Base-by-base conservation (phyloP, 441 rosid genomes). In the Adansonia rubrostipa region DNA sequence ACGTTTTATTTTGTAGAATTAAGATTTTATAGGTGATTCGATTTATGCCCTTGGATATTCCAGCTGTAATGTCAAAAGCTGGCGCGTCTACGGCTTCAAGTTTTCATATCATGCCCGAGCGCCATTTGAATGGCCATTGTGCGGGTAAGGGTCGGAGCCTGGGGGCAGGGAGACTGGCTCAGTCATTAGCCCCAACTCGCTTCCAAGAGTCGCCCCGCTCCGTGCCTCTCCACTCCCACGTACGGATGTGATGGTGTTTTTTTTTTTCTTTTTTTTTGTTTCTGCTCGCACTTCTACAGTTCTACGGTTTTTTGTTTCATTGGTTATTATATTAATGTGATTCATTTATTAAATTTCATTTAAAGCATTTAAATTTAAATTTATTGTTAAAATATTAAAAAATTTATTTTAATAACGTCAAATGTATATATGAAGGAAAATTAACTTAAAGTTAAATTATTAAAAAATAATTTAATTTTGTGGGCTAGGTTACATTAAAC, bases 21-120 rank as follows among this genome's bases (percentile, higher is more conserved):
- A 36, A 36, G 42, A 24, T 62, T 33, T 17, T 44, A 22, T 3
- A 40, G 50, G 22, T 40, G 72, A 68, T 7, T 9, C 6, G 15
- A 44, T 19, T 44, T 67, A 67, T 67, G 53, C 53, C 15, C 33
- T 67, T 44, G 71, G 69, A 36, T 64, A 64, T 64, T 64, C 45
- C 47, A 36, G 20, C 9, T 15, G 11, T 15, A 3, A 2, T 42
- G 5, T 42, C 7, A 24, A 0, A 22, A 3, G 65, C 36, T 11
- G 7, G 24, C 42, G 42, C 66, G 42, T 24, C 33, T 36, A 36
- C 42, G 6, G 42, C 42, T 36, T 36, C 42, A 0, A 28, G 33
- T 28, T 28, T 33, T 36, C 42, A 36, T 36, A 36, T 36, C 42
- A 36, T 36, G 1, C 33, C 4, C 22, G 2, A 1, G 33, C 3